These are phyloP conservation scores for Phytophthora gonapodyides DNA, from an alignment of 352 stramenopile species.

Conservation along the genomic window DNA sequence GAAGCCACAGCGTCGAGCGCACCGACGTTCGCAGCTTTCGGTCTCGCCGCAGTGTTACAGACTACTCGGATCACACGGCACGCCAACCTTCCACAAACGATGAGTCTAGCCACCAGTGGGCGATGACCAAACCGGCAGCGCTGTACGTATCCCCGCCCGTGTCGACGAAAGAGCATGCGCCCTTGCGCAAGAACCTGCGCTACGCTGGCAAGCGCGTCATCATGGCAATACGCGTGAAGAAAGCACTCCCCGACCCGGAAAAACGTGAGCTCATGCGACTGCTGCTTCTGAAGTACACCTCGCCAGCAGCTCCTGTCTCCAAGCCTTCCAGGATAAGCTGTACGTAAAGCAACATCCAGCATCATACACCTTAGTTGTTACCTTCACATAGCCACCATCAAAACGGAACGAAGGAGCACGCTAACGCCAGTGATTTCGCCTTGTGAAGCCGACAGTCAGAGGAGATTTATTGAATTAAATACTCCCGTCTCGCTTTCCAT, in stretches of 20 bases:
- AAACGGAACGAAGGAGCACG: slow-evolving; percentile 6
- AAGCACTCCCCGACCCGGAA: slow-evolving; percentile 43
- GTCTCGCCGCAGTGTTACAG: slow-evolving; percentile 28
- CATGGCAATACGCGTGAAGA: slow-evolving; percentile 67
- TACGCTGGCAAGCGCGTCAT: slow-evolving; percentile 73
- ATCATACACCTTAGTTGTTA: neutral
- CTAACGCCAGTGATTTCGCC: slow-evolving; percentile 21
- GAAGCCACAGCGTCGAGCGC: slow-evolving; percentile 9
- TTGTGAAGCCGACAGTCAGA: slow-evolving; percentile 69
- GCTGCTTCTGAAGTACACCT: slow-evolving; percentile 43
- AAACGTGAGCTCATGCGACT: slow-evolving; percentile 67
- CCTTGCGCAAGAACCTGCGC: slow-evolving; percentile 41
- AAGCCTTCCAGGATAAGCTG: no score
- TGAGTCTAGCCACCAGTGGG: slow-evolving; percentile 19
- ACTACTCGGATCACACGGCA: slow-evolving; percentile 17
- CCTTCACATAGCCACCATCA: neutral
- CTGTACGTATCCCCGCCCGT: slow-evolving; percentile 1
- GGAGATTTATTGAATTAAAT: slow-evolving; percentile 77
- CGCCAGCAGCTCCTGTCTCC: no score
- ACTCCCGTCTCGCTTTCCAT: slow-evolving; percentile 53
- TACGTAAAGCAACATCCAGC: neutral
- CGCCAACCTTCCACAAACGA: slow-evolving; percentile 8
- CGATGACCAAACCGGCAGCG: neutral
- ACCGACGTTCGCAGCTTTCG: slow-evolving; percentile 25
- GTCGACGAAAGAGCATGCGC: neutral